These are phyloP conservation scores for Gossypium davidsonii DNA, from an alignment of 441 rosid species.

Conservation along the genomic window DNA sequence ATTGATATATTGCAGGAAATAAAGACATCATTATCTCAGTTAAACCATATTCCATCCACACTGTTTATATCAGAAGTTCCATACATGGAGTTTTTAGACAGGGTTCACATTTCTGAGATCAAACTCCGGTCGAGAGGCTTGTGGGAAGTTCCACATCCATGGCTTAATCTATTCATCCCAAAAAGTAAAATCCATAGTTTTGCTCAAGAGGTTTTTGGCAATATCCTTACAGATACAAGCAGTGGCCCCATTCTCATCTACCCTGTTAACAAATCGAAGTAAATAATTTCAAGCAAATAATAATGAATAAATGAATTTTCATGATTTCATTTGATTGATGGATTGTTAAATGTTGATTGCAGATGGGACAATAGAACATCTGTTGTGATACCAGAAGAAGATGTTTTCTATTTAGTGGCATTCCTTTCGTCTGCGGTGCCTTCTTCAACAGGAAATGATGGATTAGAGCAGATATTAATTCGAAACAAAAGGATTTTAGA, in stretches of 20 bases:
- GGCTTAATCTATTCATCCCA: conserved; percentile 91
- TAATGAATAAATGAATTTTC: neutral
- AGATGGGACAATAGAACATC: conserved; percentile 98
- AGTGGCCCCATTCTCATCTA: conserved; percentile 88
- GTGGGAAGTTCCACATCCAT: conserved; percentile 98
- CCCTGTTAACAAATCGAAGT: conserved; percentile 90
- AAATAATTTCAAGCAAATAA: conserved; percentile 17
- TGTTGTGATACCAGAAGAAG: conserved; percentile 74
- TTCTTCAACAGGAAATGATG: conserved; percentile 59
- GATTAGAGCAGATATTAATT: conserved; percentile 56
- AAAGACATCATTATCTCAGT: conserved; percentile 41
- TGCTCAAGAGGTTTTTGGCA: conserved; percentile 70
- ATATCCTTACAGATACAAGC: conserved; percentile 76
- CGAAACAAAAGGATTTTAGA: conserved; percentile 66
- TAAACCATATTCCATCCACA: conserved; percentile 66
- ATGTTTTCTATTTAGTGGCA: conserved; percentile 86
- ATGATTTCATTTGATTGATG: conserved; percentile 5
- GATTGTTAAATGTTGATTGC: conserved; percentile 22
- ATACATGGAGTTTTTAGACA: conserved; percentile 73
- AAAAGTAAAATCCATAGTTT: conserved; percentile 58
- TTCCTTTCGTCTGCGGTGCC: conserved; percentile 85
- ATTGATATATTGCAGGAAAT: conserved; percentile 57
- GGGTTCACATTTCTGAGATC: conserved; percentile 82
- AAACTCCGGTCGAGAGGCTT: conserved; percentile 73
- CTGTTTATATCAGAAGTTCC: conserved; percentile 69